Evolutionary conservation across 805 yeast species (phyloP), one percentile per base, ranked within the genome.

Genomic region (Candida morakotiae): DNA sequence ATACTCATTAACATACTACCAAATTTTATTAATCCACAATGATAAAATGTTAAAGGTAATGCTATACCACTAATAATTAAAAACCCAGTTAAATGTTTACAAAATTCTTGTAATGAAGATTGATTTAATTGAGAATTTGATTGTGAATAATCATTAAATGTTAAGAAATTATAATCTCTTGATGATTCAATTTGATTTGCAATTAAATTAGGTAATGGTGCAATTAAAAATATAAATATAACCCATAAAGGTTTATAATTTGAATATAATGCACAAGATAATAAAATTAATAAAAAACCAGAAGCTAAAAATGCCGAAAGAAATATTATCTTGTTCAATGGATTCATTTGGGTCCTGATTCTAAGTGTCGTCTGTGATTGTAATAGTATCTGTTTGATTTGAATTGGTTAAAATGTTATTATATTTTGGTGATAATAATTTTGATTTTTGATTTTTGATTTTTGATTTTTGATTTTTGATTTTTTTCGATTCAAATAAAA

Each of bases 301-400:
- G 69, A 57, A 7, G 74, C 74, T 25, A 68, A 52, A 36, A 68
- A 62, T 30, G 72, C 73, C 37, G 70, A 64, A 35, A 68, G 58
- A 51, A 68, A 67, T 45, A 68, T 67, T 47, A 68, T 68, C 43
- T 68, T 67, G 48, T 68, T 68, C 47, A 68, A 60, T 34, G 73
- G 72, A 50, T 67, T 66, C 72, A 67, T 67, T 17, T n/a, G 16
- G 4, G n/a, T n/a, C n/a, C n/a, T n/a, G n/a, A n/a, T n/a, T n/a
- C n/a, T n/a, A n/a, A n/a, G n/a, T n/a, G n/a, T n/a, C n/a, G n/a
- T n/a, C n/a, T n/a, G n/a, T n/a, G n/a, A n/a, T n/a, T n/a, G n/a
- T n/a, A n/a, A n/a, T n/a, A n/a, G n/a, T 10, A n/a, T 6, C 7
- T 25, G 15, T 5, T n/a, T 25, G 28, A 25, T 6, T 5, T 14